Percentiles rank a stretch among this genome's conserved stretches.
Evolutionary conservation across 805 yeast species (phyloP).

Genomic region (Spencermartinsiella europaea): DNA sequence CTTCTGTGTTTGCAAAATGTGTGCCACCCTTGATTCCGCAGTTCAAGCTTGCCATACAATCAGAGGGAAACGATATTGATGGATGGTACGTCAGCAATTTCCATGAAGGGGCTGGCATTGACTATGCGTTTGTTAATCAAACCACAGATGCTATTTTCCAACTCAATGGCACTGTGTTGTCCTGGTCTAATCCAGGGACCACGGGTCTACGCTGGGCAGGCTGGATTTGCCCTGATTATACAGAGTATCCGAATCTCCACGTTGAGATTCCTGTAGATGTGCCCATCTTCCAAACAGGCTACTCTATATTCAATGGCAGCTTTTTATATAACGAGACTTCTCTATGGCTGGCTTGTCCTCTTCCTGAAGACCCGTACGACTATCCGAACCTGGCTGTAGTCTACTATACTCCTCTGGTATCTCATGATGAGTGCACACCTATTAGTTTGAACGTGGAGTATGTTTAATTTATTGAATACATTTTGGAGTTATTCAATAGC

Average conservation of each 20-base stretch:
- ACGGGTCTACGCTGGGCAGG: slow-evolving; percentile 1
- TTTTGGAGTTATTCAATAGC: no score
- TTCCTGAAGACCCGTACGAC: neutral
- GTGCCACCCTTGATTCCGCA: no score
- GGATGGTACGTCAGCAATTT: neutral
- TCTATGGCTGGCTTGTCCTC: neutral
- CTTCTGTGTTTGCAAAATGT: no score
- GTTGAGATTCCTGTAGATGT: neutral
- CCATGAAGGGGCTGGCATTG: slow-evolving; percentile 6
- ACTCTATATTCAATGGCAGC: neutral
- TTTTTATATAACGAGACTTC: neutral
- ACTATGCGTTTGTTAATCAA: slow-evolving; percentile 1
- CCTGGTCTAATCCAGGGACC: neutral
- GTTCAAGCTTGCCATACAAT: neutral
- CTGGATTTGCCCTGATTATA: neutral
- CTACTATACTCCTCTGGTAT: neutral
- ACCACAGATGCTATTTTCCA: neutral
- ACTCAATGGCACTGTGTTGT: slow-evolving; percentile 2
- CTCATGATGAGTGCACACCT: neutral
- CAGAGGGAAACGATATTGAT: neutral
- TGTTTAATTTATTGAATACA: no score
- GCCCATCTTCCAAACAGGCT: neutral
- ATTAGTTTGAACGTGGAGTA: neutral
- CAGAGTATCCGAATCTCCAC: slow-evolving; percentile 3
- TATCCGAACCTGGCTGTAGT: neutral